Evolutionary conservation across 2,329 filamentous ascomycete species (phyloP).

Genomic region (Monosporascus sp.): DNA sequence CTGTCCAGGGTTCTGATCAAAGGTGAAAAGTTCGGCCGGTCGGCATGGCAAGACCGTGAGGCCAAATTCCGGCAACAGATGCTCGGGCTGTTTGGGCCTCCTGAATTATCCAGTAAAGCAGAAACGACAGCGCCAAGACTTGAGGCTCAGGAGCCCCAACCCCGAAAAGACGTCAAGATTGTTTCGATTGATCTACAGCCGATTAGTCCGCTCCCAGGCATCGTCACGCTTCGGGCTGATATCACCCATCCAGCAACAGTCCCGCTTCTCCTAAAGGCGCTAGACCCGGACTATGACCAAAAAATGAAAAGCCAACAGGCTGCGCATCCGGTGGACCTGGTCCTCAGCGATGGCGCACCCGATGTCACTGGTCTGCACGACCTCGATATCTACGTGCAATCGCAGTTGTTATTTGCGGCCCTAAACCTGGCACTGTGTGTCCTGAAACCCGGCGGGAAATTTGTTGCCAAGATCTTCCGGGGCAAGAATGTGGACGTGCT

Average conservation of each 20-base stretch:
- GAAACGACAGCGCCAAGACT: slow-evolving; percentile 10
- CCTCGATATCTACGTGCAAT: slow-evolving; percentile 96
- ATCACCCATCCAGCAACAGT: slow-evolving; percentile 97
- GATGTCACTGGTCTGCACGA: slow-evolving; percentile 97
- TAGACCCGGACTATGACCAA: slow-evolving; percentile 67
- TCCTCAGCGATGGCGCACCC: slow-evolving; percentile 91
- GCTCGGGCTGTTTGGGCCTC: slow-evolving; percentile 44
- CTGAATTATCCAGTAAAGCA: slow-evolving; percentile 17
- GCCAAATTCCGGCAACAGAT: slow-evolving; percentile 59
- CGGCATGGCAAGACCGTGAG: slow-evolving; percentile 83
- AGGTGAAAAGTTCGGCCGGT: slow-evolving; percentile 81
- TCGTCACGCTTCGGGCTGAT: slow-evolving; percentile 87
- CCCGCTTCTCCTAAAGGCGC: slow-evolving; percentile 76
- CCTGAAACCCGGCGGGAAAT: slow-evolving; percentile 86
- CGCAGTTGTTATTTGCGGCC: slow-evolving; percentile 88
- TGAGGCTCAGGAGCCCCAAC: slow-evolving; percentile 26
- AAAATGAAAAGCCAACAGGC: slow-evolving; percentile 45
- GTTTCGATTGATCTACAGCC: slow-evolving; percentile 95
- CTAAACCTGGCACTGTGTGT: slow-evolving; percentile 92
- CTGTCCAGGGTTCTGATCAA: slow-evolving; percentile 90
- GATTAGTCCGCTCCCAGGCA: slow-evolving; percentile 89
- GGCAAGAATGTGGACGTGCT: slow-evolving; percentile 93
- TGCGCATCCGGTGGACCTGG: slow-evolving; percentile 80
- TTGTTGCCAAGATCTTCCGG: slow-evolving; percentile 96
- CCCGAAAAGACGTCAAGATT: slow-evolving; percentile 77